Conservation (phyloP, 129 eudicot genomes). For the Sambucus nigra region DNA sequence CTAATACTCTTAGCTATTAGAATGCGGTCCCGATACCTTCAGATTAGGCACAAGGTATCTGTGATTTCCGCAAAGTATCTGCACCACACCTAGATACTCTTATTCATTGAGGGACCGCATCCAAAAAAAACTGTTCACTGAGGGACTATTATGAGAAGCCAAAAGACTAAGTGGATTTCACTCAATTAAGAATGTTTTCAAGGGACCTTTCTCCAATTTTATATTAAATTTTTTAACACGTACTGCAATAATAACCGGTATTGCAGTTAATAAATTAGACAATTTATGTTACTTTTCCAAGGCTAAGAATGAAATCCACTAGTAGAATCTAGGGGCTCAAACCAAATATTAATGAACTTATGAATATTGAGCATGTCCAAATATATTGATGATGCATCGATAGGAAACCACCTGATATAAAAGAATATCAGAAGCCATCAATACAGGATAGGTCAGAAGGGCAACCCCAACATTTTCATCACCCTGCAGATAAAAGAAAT, state of each 20-base stretch:
- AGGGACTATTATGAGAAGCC: too few species aligned
- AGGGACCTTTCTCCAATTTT: too few species aligned
- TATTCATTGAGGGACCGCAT: too few species aligned
- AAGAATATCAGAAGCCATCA: slow-evolving; percentile 99
- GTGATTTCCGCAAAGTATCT: too few species aligned
- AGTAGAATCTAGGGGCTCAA: neutral
- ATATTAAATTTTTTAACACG: too few species aligned
- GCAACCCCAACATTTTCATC: slow-evolving; percentile 97
- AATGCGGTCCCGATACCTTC: too few species aligned
- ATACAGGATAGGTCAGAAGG: slow-evolving; percentile 92
- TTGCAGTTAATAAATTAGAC: neutral
- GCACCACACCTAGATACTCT: too few species aligned
- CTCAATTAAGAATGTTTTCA: too few species aligned
- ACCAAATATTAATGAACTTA: neutral
- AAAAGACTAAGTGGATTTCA: too few species aligned
- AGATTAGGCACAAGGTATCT: too few species aligned
- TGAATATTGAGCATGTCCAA: neutral
- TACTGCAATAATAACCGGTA: neutral
- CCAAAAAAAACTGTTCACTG: too few species aligned
- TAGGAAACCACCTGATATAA: slow-evolving; percentile 71
- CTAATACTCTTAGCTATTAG: too few species aligned
- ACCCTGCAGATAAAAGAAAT: slow-evolving; percentile 46
- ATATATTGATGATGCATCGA: neutral
- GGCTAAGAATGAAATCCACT: slow-evolving; percentile 2
- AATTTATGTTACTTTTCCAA: slow-evolving; percentile 1